These are phyloP conservation scores for Jimgerdemannia flammicorona DNA, from an alignment of 192 early-diverging fungal species.

Conservation along the genomic window DNA sequence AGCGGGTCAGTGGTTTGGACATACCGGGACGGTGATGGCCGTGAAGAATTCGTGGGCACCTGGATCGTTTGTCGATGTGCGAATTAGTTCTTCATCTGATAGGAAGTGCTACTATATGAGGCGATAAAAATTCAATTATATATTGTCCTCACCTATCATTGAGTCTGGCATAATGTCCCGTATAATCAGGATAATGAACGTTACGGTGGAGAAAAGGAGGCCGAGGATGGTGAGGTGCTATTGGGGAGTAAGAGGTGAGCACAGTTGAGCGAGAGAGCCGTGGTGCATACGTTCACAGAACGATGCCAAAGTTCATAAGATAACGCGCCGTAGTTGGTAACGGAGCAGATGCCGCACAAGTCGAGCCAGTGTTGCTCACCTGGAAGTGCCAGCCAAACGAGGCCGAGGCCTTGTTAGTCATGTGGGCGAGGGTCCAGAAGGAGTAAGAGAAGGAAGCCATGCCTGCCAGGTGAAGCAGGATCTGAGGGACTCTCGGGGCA, in stretches of 20 bases:
- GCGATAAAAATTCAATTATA: background rate
- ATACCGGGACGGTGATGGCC: conserved; percentile 24
- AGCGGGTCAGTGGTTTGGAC: background rate
- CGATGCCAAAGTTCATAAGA: too few relatives aligned
- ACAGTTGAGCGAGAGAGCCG: background rate
- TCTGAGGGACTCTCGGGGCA: background rate
- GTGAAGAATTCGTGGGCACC: background rate
- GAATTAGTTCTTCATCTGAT: conserved; percentile 12
- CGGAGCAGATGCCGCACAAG: too few relatives aligned
- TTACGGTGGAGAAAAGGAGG: conserved; percentile 14
- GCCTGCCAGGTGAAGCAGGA: background rate
- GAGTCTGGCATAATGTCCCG: conserved; percentile 17
- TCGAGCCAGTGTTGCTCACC: conserved; percentile 1
- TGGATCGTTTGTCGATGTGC: background rate
- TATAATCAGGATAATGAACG: conserved; percentile 19
- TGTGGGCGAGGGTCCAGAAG: background rate
- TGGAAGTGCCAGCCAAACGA: conserved; percentile 31
- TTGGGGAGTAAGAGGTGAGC: background rate
- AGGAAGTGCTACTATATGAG: background rate
- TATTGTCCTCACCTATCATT: conserved; percentile 15
- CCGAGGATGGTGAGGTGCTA: conserved; percentile 31
- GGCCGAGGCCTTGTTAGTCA: conserved; percentile 14
- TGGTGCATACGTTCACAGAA: too few relatives aligned
- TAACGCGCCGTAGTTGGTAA: too few relatives aligned
- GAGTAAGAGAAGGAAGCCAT: conserved; percentile 1